Evolutionary conservation across 441 rosid species (phyloP), one percentile per base, ranked within the genome.

Genomic region (Manihot esculenta): DNA sequence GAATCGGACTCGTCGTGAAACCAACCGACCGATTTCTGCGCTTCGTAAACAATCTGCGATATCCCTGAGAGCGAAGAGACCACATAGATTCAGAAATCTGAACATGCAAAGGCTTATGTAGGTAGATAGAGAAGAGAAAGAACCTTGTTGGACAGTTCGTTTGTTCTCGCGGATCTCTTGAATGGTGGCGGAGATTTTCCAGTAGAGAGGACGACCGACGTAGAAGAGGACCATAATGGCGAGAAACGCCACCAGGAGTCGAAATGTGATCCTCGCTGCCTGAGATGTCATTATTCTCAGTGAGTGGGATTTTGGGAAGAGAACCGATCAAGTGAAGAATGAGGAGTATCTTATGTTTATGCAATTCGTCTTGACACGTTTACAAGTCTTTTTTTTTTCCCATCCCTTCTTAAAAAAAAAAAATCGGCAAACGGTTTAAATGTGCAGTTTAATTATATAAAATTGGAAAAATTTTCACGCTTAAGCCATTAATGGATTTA

Each of bases 101-200:
- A 65, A 18, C 18, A 2, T 13, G 12, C 1, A 15, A 23, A 38
- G 8, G 42, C 42, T 1, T 7, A 38, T 5, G 14, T 24, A 10
- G 13, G 38, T 50, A 8, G 30, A 21, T 20, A 41, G 21, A 18
- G n/a, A 42, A 24, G n/a, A 48, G 18, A 27, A n/a, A 4, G 4
- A 17, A 83, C 96, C 97, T 86, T 87, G 88, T 77, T 85, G 78
- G 74, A 92, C 93, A 77, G 96, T 84, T 72, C 87, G 89, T 38
- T 90, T 92, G 80, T 90, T 88, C 69, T 86, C 82, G 77, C 94
- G 94, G 85, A 92, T 86, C 73, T 92, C 96, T 79, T 88, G 96
- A 62, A 88, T 70, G 63, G 97, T 90, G 69, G 94, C 97, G 35
- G 97, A 88, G 86, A 92, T 87, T 78, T 92, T 90, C 94, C 97